Conservation (phyloP, 345 rosid species). For the Linum usitatissimum region DNA sequence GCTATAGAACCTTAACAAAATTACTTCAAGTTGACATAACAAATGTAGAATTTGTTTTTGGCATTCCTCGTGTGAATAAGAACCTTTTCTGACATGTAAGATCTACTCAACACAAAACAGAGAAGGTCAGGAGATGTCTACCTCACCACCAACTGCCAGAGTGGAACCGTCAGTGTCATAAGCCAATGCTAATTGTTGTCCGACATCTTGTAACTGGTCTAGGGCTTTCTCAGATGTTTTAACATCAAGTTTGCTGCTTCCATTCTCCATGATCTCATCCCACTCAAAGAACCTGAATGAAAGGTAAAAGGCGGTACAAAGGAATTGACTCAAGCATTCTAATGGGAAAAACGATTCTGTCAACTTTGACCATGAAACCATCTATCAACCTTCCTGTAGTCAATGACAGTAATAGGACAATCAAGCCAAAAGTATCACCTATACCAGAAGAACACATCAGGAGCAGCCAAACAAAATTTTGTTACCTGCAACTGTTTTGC, state of each 20-base stretch:
- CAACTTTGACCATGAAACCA: not conserved
- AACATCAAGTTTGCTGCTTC: constrained; percentile 31
- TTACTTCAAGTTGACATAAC: not conserved
- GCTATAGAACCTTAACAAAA: not conserved
- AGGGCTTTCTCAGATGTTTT: constrained; percentile 48
- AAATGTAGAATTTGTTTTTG: too few relatives aligned
- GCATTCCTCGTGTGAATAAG: not conserved
- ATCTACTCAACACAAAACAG: not conserved
- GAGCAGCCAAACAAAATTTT: not conserved
- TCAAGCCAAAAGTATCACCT: not conserved
- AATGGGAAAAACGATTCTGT: not conserved
- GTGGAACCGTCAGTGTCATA: constrained; percentile 58
- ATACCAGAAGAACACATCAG: not conserved
- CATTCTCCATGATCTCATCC: constrained; percentile 32
- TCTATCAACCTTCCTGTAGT: not conserved
- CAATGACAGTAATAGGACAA: constrained; percentile 6
- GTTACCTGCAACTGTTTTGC: constrained; percentile 62
- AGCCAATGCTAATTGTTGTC: constrained; percentile 62
- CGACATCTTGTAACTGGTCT: constrained; percentile 43
- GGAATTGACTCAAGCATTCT: not conserved
- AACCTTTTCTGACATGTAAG: constrained; percentile 3
- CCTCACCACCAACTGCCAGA: constrained; percentile 85
- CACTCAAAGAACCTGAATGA: constrained; percentile 59
- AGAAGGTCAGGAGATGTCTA: constrained; percentile 18
- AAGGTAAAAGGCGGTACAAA: constrained; percentile 3